These are phyloP conservation scores for Boletus tylopilopsis DNA, from an alignment of 768 basidiomycete genomes.

Conservation along the genomic window DNA sequence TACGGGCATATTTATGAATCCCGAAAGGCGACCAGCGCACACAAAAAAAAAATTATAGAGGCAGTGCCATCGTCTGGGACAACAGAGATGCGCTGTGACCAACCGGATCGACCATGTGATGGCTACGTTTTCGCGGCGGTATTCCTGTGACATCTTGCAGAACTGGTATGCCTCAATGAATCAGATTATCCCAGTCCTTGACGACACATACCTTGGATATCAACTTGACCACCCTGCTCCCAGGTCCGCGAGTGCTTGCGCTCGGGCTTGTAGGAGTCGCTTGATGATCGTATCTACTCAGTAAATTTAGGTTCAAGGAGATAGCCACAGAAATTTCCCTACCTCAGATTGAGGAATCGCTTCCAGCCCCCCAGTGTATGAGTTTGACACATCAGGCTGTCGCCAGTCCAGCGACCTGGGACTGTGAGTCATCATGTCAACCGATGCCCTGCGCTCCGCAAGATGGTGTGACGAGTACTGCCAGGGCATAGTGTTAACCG, in stretches of 20 bases:
- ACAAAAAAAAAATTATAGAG: constrained; percentile 38
- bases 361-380: constrained; percentile 28
- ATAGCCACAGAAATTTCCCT: constrained; percentile 11
- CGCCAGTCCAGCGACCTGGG: constrained; percentile 33
- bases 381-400: constrained; percentile 30
- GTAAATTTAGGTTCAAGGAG: constrained; percentile 29
- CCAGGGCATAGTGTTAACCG: constrained; percentile 20
- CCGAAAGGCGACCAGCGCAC: constrained; percentile 21
- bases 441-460: constrained; percentile 30
- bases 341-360: constrained; percentile 34
- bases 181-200: constrained; percentile 10
- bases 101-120: constrained; percentile 60
- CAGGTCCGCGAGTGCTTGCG: constrained; percentile 63
- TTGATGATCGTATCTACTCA: constrained; percentile 35
- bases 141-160: constrained; percentile 49
- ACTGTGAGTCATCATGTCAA: constrained; percentile 33
- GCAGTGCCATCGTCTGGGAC: constrained; percentile 52
- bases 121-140: constrained; percentile 58
- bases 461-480: constrained; percentile 34
- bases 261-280: constrained; percentile 36
- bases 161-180: constrained; percentile 14
- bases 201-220: constrained; percentile 27
- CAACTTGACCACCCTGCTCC: constrained; percentile 47
- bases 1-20: constrained; percentile 14
- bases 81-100: constrained; percentile 50